Evolutionary conservation across 805 yeast species (phyloP), one percentile per base, ranked within the genome.

Genomic region (Starmerella ratchasimensis): DNA sequence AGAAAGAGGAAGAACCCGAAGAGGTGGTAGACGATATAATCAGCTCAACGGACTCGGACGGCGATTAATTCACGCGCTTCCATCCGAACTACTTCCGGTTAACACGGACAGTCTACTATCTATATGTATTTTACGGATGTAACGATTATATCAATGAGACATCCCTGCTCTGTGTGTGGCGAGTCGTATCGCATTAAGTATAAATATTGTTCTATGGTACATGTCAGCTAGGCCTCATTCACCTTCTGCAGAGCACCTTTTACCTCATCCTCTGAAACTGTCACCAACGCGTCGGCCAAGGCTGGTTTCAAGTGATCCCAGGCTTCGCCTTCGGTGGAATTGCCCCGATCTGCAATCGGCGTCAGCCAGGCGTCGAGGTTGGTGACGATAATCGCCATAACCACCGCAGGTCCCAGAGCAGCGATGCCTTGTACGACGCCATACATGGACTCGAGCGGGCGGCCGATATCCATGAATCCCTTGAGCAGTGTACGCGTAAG

Each of bases 401-500:
- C 71, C 8, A 90, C 93, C 58, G 90, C 97, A 4, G 76, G 64
- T 3, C 96, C 98, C 51, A 90, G 61, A 15, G 78, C 82, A 39
- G 72, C 70, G 51, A 90, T 68, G 5, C 97, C 98, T 34, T 73
- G 69, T 22, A 93, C 69, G 4, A 96, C 77, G 27, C 99, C 99
- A 51, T 80, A 90, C 44, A 84, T 83, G 0, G 97, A 83, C 2
- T 94, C 94, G 13, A 77, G 66, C 0, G 93, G 84, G 48, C 80
- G 76, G 26, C 77, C 72, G 6, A 84, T 69, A 51, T 86, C 94
- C 57, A 90, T 64, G 48, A 93, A 80, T 0, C 96, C 96, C 52
- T 93, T 75, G 43, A 93, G 64, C 38, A 93, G 63, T 1, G 98
- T 93, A 56, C 98, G 70, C 5, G 96, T 84, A 3, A 90, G 88